Base-by-base conservation (phyloP, 164 flowering plant genomes). In the Vitis amurensis region DNA sequence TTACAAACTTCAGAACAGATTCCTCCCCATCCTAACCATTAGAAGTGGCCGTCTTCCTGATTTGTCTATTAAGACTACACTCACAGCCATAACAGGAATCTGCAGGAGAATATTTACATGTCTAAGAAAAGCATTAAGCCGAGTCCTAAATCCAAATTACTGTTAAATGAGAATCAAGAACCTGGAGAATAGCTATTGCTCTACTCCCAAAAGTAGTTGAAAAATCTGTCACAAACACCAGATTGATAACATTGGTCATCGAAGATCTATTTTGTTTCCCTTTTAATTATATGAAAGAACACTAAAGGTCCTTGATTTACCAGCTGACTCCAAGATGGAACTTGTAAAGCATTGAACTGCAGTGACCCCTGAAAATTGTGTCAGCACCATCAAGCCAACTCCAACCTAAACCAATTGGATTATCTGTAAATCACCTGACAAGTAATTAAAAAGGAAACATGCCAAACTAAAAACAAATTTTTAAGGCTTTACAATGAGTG, bases 401-500 rank as follows among this genome's bases (percentile, higher is more conserved):
- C 4, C 56, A 12, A 53, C 15, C 59, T 6, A 67, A 55, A 13
- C 55, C 11, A 53, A 0, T 51, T 13, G 23, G 55, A 73, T 57
- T 50, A 31, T 7, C 9, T 9, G 17, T 6, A 47, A 48, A 17
- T 17, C 15, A 13, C 14, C 27, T 11, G 49, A 64, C 15, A 49
- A n/a, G 13, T 52, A 11, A 27, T 19, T 14, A 11, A 31, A 62
- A 17, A 63, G 50, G 44, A 37, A 37, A 3, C 1, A 6, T 37
- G 44, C 44, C 4, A 37, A 37, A 37, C 4, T 37, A 37, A 37
- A 37, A 37, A 37, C 44, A 37, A 37, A 4, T 37, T 37, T 37
- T 3, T 37, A 37, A 37, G 44, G 5, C 44, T 37, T 71, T 31
- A 71, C 68, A 5, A 57, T 58, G 12, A 71, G 68, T 5, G 74